phyloP scores from a whole-genome alignment of 768 basidiomycete species.

The Rhizopogon rudus region DNA sequence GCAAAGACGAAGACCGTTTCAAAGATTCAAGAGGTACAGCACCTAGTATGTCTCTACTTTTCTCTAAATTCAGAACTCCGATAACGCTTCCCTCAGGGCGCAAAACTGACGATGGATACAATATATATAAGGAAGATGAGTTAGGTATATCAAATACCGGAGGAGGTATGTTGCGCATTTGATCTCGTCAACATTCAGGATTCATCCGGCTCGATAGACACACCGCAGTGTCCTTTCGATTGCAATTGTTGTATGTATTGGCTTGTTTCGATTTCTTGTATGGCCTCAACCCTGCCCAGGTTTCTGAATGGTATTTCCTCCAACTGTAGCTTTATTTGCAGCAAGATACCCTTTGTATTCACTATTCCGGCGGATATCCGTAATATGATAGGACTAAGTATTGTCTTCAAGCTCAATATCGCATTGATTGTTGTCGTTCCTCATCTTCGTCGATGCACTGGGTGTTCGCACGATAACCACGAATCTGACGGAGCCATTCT shows the following conservation, averaged over 20 bases:
- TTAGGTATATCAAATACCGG: constrained; percentile 63
- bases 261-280: not conserved
- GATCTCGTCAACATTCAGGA: constrained; percentile 10
- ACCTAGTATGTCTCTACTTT: constrained; percentile 47
- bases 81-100: constrained; percentile 45
- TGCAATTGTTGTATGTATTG: constrained; percentile 74
- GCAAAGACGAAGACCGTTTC: constrained; percentile 44
- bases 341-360: constrained; percentile 1
- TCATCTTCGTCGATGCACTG: not conserved
- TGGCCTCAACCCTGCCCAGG: constrained; percentile 11
- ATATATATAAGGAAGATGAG: constrained; percentile 79
- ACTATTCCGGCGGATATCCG: not conserved
- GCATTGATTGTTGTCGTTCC: too few relatives aligned
- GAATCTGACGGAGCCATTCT: not conserved
- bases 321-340: not conserved
- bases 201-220: constrained; percentile 46
- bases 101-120: constrained; percentile 76
- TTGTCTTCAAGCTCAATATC: too few relatives aligned
- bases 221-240: constrained; percentile 83
- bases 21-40: constrained; percentile 70
- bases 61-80: not conserved
- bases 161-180: constrained; percentile 52
- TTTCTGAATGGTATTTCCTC: constrained; percentile 15
- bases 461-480: not conserved
- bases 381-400: not conserved